phyloP scores from a whole-genome alignment of 2,329 filamentous ascomycete genomes.

The Aspergillus sp. region DNA sequence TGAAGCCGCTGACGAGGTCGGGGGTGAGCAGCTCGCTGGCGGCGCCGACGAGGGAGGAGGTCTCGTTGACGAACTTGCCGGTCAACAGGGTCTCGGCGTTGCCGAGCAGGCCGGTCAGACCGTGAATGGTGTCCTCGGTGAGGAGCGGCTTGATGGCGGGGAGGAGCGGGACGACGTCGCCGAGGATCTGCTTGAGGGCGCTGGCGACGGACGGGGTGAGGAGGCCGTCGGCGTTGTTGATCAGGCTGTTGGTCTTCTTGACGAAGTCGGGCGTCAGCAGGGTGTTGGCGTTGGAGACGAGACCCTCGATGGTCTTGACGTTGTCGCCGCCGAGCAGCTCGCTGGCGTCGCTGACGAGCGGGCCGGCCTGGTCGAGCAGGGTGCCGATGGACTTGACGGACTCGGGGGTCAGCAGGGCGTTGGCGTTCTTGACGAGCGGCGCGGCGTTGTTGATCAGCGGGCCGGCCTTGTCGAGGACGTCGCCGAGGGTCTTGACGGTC shows the following conservation, averaged over 20 bases:
- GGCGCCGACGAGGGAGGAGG: not conserved
- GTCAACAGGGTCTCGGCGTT: not conserved
- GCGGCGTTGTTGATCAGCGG: constrained; percentile 13
- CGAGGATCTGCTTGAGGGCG: not conserved
- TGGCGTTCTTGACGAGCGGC: constrained; percentile 13
- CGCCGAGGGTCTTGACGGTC: constrained; percentile 14
- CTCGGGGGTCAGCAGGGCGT: constrained; percentile 14
- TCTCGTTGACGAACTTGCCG: not conserved
- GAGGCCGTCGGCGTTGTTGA: constrained; percentile 12
- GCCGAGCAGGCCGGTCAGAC: not conserved
- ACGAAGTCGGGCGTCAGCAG: constrained; percentile 15
- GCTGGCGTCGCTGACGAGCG: constrained; percentile 14
- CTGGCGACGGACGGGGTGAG: not conserved
- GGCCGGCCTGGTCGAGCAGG: constrained; percentile 3
- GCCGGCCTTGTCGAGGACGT: constrained; percentile 10
- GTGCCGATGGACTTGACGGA: not conserved
- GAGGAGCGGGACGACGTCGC: not conserved
- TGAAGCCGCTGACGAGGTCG: not conserved
- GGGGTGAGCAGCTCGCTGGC: not conserved
- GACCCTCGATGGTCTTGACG: too few relatives aligned
- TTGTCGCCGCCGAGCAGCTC: constrained; percentile 13
- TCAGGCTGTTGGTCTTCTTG: constrained; percentile 13
- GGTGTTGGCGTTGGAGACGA: constrained; percentile 5
- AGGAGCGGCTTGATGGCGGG: not conserved
- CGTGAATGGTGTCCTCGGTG: not conserved